phyloP scores from a whole-genome alignment of 371 early-diverging fungal genomes.

The Rhizopus sp. region DNA sequence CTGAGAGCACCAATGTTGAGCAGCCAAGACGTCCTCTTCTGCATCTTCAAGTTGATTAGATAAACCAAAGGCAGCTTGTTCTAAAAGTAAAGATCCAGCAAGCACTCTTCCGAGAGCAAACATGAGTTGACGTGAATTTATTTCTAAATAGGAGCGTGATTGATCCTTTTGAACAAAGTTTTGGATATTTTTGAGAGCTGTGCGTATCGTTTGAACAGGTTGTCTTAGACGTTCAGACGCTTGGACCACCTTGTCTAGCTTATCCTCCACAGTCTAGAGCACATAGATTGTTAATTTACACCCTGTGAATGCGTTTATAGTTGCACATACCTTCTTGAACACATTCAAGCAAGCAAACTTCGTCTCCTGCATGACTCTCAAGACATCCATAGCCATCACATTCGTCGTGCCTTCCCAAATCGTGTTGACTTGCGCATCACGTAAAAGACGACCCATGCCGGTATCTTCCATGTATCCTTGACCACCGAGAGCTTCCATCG shows the following conservation, averaged over 20 bases:
- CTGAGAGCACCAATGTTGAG: conserved; percentile 29
- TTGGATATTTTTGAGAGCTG: conserved; percentile 25
- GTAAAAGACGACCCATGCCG: conserved; percentile 58
- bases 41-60: conserved; percentile 23
- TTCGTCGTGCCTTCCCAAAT: conserved; percentile 78
- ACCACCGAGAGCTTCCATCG: conserved; percentile 72
- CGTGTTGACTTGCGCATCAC: conserved; percentile 68
- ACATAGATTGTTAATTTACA: background rate
- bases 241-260: conserved; percentile 7
- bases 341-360: conserved; percentile 41
- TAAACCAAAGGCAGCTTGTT: conserved; percentile 54
- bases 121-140: conserved; percentile 53
- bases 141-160: conserved; percentile 32
- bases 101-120: conserved; percentile 55
- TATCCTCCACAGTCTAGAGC: conserved; percentile 14
- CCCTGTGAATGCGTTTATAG: background rate
- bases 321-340: conserved; percentile 35
- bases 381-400: conserved; percentile 65
- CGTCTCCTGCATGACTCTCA: conserved; percentile 58
- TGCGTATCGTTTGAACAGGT: conserved; percentile 28
- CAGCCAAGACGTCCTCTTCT: conserved; percentile 26
- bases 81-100: conserved; percentile 49
- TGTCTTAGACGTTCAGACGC: conserved; percentile 14
- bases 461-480: conserved; percentile 76
- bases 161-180: conserved; percentile 7